Conservation (phyloP, 345 rosid genomes). For the Linum tenue region DNA sequence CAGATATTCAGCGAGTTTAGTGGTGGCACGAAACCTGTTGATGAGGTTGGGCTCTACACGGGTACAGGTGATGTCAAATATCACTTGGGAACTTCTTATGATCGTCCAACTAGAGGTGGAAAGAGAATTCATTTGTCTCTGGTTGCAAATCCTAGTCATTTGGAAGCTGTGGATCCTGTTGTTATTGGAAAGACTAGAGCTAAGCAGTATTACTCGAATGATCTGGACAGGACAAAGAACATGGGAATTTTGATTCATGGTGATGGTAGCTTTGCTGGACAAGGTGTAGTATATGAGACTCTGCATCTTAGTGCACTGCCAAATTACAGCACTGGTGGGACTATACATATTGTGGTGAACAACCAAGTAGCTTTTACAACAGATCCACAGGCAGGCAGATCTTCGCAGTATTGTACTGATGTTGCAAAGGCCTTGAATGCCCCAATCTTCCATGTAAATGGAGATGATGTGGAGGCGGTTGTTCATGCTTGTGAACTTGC, state of each 20-base stretch:
- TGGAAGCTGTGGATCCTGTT: slow-evolving; percentile 86
- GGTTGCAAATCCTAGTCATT: slow-evolving; percentile 84
- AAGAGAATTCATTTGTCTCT: slow-evolving; percentile 74
- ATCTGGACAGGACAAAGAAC: slow-evolving; percentile 52
- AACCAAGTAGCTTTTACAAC: slow-evolving; percentile 89
- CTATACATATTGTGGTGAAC: slow-evolving; percentile 77
- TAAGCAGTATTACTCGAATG: slow-evolving; percentile 68
- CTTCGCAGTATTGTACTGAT: slow-evolving; percentile 83
- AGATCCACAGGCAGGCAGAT: slow-evolving; percentile 68
- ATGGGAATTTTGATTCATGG: slow-evolving; percentile 76
- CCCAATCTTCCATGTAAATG: slow-evolving; percentile 75
- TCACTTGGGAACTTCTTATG: slow-evolving; percentile 81
- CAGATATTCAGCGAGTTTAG: slow-evolving; percentile 78
- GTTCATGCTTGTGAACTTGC: slow-evolving; percentile 75
- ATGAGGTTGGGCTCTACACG: slow-evolving; percentile 72
- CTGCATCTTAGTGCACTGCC: slow-evolving; percentile 88
- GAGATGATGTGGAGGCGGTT: slow-evolving; percentile 72
- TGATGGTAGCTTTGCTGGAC: slow-evolving; percentile 88
- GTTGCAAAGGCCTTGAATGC: slow-evolving; percentile 79
- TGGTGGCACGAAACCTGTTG: slow-evolving; percentile 74
- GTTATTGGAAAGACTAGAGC: slow-evolving; percentile 80
- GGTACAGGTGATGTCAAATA: slow-evolving; percentile 85
- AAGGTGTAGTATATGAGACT: slow-evolving; percentile 82
- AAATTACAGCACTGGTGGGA: slow-evolving; percentile 68
- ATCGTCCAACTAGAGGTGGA: slow-evolving; percentile 82